Evolutionary conservation across 2,329 filamentous ascomycete species (phyloP).

Genomic region (Aspergillus sp.): DNA sequence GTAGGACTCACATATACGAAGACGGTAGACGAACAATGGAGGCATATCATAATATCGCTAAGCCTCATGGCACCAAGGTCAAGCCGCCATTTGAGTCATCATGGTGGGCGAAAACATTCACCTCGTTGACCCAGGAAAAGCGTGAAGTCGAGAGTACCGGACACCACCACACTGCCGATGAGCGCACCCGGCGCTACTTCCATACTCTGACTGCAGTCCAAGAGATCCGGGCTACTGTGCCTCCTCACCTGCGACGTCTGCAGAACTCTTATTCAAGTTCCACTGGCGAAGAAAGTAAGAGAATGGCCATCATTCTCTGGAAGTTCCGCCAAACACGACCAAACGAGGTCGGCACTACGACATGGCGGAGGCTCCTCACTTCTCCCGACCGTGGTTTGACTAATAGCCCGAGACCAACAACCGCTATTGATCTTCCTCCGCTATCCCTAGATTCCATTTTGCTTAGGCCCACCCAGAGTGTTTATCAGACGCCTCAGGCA

Average conservation of each 20-base stretch:
- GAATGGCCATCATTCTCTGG: constrained; percentile 48
- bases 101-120: constrained; percentile 49
- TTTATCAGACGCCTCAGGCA: constrained; percentile 29
- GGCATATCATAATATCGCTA: constrained; percentile 34
- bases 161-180: constrained; percentile 34
- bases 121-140: constrained; percentile 41
- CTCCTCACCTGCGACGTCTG: constrained; percentile 26
- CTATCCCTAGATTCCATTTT: constrained; percentile 37
- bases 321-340: constrained; percentile 46
- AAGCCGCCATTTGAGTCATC: constrained; percentile 45
- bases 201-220: constrained; percentile 46
- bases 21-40: constrained; percentile 32
- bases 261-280: constrained; percentile 27
- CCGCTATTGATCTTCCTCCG: constrained; percentile 37
- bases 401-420: constrained; percentile 36
- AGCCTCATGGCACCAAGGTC: constrained; percentile 40
- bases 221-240: constrained; percentile 40
- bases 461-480: constrained; percentile 28
- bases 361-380: constrained; percentile 45
- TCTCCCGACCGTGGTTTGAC: constrained; percentile 36
- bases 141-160: constrained; percentile 39
- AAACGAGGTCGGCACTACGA: constrained; percentile 43
- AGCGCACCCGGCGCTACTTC: constrained; percentile 38
- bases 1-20: constrained; percentile 44
- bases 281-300: constrained; percentile 32